Base-by-base conservation (phyloP, 2,329 filamentous ascomycete species). In the Fusarium mexicanum region DNA sequence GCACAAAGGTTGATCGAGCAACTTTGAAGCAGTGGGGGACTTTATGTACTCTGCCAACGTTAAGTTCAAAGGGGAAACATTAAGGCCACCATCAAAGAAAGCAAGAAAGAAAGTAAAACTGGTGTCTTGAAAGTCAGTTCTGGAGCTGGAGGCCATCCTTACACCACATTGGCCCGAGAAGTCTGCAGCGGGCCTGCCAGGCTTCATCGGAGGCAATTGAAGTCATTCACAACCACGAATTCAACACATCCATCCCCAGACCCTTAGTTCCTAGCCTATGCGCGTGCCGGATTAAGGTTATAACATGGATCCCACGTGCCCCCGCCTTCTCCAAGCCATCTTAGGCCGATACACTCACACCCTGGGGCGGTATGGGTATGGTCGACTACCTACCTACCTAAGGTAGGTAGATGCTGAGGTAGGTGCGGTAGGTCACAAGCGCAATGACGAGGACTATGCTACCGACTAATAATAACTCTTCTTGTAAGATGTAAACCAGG, bases 231-330 rank as follows among this genome's bases (percentile, higher is more conserved):
- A 14, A 59, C 35, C 11, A n/a, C n/a, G 33, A 31, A 35, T 31
- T 29, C 10, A 9, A 29, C 57, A 51, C 20, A 35, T 33, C 12
- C 22, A 51, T 24, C 31, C 31, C 12, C 33, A 24, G 31, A 35
- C 22, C 48, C 33, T 29, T 22, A 37, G 50, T 26, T 37, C n/a
- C 33, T 18, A 13, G n/a, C n/a, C 50, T n/a, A 44, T 35, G 40
- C 55, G 64, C 63, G 35, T 55, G 53, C 65, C 51, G 40, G 46
- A 53, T 61, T 26, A 67, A 51, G 41, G 65, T 41, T 22, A 14
- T 35, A 31, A n/a, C 29, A 50, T 50, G 38, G 33, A 18, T 33
- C 11, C 47, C 47, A 31, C 38, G 50, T 44, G 62, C 38, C 51
- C 51, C 51, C 26, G 6, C 64, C 51, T 35, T 40, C 46, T 40